Evolutionary conservation across 805 yeast species (phyloP).

Genomic region (Saccharomyces paradoxus): DNA sequence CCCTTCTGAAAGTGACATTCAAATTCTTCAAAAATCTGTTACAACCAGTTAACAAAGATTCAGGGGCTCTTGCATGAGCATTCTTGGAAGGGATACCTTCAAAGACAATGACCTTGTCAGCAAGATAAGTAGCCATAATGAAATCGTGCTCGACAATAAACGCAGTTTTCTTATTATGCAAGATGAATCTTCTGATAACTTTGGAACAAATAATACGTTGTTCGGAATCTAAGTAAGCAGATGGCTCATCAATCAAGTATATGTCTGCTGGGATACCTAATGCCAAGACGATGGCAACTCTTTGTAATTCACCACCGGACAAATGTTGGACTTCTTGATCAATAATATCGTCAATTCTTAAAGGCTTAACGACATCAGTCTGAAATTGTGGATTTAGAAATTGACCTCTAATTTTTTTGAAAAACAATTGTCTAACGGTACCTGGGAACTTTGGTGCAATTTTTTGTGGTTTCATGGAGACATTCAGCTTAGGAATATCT

Average conservation of each 20-base stretch:
- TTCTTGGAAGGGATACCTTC: constrained; percentile 89
- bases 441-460: constrained; percentile 98
- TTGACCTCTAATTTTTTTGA: constrained; percentile 90
- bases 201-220: constrained; percentile 99
- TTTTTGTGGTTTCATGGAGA: constrained; percentile 98
- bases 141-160: constrained; percentile 99
- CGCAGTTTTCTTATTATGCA: constrained; percentile 98
- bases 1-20: constrained; percentile 98
- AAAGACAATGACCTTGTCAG: constrained; percentile 96
- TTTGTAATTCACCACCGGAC: constrained; percentile 99
- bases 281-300: constrained; percentile 95
- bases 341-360: constrained; percentile 84
- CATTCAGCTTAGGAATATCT: constrained; percentile 79
- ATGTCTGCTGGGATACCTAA: constrained; percentile 93
- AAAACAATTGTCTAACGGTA: constrained; percentile 94
- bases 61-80: constrained; percentile 83
- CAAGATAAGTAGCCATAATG: constrained; percentile 98
- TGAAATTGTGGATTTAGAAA: constrained; percentile 96
- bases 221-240: constrained; percentile 97
- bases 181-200: constrained; percentile 91
- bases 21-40: constrained; percentile 93
- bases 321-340: constrained; percentile 96
- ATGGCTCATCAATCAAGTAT: constrained; percentile 95
- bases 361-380: constrained; percentile 94
- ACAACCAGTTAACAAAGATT: constrained; percentile 92